Percentiles rank a stretch among this genome's conserved stretches.
Conservation (phyloP, 176 grass and related monocot species). For the Tillandsia leiboldiana region DNA sequence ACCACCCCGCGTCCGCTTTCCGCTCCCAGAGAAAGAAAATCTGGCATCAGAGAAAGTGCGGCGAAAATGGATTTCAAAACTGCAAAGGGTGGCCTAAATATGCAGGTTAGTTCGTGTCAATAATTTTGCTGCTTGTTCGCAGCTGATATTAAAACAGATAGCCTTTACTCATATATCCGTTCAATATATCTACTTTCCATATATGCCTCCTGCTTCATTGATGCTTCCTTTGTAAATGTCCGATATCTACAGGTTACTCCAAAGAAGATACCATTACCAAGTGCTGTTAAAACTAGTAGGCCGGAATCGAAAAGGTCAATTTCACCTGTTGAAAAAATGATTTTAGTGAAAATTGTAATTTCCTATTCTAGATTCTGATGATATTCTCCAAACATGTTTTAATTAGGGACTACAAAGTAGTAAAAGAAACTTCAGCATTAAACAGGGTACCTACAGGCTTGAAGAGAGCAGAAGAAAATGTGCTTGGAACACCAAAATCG, state of each 20-base stretch:
- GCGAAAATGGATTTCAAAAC: conserved; percentile 26
- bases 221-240: conserved; percentile 6
- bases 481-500: conserved; percentile 41
- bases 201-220: conserved; percentile 6
- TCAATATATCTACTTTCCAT: background rate
- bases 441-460: conserved; percentile 7
- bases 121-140: conserved; percentile 3
- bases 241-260: conserved; percentile 27
- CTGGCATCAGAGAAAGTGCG: conserved; percentile 28
- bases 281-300: conserved; percentile 34
- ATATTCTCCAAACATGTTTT: background rate
- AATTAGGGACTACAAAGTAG: conserved; percentile 14
- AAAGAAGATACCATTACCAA: conserved; percentile 34
- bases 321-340: background rate
- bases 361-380: conserved; percentile 12
- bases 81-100: conserved; percentile 9
- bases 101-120: conserved; percentile 23
- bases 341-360: conserved; percentile 4
- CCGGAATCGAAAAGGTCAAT: conserved; percentile 57
- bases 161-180: background rate
- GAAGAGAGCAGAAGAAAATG: conserved; percentile 27
- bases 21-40: conserved; percentile 34
- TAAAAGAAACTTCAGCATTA: conserved; percentile 21
- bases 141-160: background rate
- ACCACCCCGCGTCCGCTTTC: conserved; percentile 17